Evolutionary conservation across 2,329 filamentous ascomycete genomes (phyloP), one percentile per base, ranked within the genome.

Genomic region (Lasiodiplodia gonubiensis): DNA sequence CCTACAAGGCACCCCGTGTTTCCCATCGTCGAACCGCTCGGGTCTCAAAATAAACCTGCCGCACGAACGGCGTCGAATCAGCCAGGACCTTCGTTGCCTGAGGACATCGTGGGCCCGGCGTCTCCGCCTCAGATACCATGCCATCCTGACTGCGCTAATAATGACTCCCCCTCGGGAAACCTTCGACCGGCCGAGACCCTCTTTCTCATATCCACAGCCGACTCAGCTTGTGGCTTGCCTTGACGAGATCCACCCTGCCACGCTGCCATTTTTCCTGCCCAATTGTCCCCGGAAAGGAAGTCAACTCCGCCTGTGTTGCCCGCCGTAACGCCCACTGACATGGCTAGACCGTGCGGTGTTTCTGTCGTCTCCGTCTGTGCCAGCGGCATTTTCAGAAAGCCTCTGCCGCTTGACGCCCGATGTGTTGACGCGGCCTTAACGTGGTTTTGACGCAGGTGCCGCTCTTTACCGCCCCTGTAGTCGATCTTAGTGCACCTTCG

Each of bases 31-130:
- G 21, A n/a, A 16, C 59, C 49, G 30, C 30, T 33, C 30, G 23
- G 12, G 18, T 63, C 59, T 51, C 59, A 63, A 33, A 63, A 48
- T 51, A 30, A 63, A 6, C 18, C 27, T 63, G 59, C 49, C 59
- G 49, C 46, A 63, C 42, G 16, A 37, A 8, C 3, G 30, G 42
- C 25, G 25, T n/a, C 42, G 18, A 16, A 16, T n/a, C 10, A 51
- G 35, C 3, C 42, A 46, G 16, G n/a, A 49, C 30, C n/a, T 42
- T 61, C 21, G 21, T 16, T 51, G 46, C 27, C 59, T 51, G 25
- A 49, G 30, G 21, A 51, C 5, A 35, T 6, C 42, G 42, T 37
- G 11, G 12, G 10, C 39, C 46, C 23, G 30, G 27, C 59, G 21
- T 48, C 11, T 18, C n/a, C 18, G 25, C 23, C 35, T 51, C 46